These are phyloP conservation scores for Sphaerulina populicola DNA, from an alignment of 2,329 filamentous ascomycete genomes.

Conservation along the genomic window DNA sequence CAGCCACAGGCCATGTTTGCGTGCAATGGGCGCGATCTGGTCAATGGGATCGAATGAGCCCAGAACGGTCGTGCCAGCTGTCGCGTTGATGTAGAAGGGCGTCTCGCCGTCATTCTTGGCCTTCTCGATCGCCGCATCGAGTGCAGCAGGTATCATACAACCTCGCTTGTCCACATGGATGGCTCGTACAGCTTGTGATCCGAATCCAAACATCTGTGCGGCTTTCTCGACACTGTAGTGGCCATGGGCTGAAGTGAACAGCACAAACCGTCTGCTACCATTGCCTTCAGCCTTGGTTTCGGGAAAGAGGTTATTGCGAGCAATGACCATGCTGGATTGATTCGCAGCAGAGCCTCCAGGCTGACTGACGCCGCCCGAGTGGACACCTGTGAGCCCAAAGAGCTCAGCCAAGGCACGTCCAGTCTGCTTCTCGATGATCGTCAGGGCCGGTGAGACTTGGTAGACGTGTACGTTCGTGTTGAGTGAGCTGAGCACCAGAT, in stretches of 20 bases:
- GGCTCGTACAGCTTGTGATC: slow-evolving; percentile 60
- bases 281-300: slow-evolving; percentile 68
- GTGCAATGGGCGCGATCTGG: slow-evolving; percentile 62
- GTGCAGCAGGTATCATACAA: slow-evolving; percentile 58
- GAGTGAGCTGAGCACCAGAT: slow-evolving; percentile 72
- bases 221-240: slow-evolving; percentile 95
- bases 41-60: slow-evolving; percentile 79
- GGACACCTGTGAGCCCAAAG: slow-evolving; percentile 65
- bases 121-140: slow-evolving; percentile 55
- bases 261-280: slow-evolving; percentile 55
- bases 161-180: slow-evolving; percentile 68
- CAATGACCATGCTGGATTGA: slow-evolving; percentile 73
- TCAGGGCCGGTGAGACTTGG: slow-evolving; percentile 82
- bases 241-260: slow-evolving; percentile 83
- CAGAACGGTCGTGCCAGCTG: slow-evolving; percentile 86
- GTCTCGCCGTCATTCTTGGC: slow-evolving; percentile 62
- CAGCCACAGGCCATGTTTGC: slow-evolving; percentile 69
- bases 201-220: slow-evolving; percentile 81
- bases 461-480: slow-evolving; percentile 97
- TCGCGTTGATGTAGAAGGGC: slow-evolving; percentile 91
- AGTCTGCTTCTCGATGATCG: slow-evolving; percentile 78
- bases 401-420: slow-evolving; percentile 62
- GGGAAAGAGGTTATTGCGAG: slow-evolving; percentile 77
- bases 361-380: slow-evolving; percentile 62
- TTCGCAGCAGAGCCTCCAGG: slow-evolving; percentile 82